Evolutionary conservation across 1,139 yeast species (phyloP).

Genomic region (Blastobotrys illinoisensis): DNA sequence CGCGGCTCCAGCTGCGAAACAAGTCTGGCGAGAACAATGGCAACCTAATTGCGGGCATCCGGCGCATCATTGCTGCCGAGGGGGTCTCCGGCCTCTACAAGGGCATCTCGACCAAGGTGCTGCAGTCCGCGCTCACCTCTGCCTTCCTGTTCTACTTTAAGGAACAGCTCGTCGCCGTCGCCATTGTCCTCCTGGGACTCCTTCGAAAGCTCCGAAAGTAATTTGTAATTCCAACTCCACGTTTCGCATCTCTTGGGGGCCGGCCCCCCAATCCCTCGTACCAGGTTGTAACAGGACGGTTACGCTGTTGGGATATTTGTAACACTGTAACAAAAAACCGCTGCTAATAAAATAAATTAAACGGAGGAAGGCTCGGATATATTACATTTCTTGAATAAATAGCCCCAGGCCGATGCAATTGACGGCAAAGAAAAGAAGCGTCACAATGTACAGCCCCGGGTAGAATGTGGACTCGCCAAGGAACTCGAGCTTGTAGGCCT

Average conservation of each 20-base stretch:
- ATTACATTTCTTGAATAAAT: slow-evolving; percentile 10
- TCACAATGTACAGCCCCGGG: slow-evolving; percentile 53
- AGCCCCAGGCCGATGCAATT: slow-evolving; percentile 59
- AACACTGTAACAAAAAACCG: no score
- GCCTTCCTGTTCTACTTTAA: slow-evolving; percentile 89
- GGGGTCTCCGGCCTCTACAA: slow-evolving; percentile 75
- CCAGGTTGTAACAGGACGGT: no score
- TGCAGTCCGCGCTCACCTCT: slow-evolving; percentile 81
- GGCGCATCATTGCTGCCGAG: slow-evolving; percentile 55
- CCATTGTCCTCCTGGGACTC: slow-evolving; percentile 27
- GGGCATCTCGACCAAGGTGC: slow-evolving; percentile 71
- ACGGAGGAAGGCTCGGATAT: no score
- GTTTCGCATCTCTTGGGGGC: not conserved
- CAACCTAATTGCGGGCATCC: slow-evolving; percentile 31
- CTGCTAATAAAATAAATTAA: no score
- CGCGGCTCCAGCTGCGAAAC: slow-evolving; percentile 75
- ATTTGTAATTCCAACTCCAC: not conserved
- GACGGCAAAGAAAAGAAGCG: slow-evolving; percentile 60
- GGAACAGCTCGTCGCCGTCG: slow-evolving; percentile 56
- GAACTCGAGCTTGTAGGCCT: slow-evolving; percentile 79
- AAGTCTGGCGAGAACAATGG: slow-evolving; percentile 28
- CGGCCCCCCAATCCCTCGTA: no score
- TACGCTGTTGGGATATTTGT: no score
- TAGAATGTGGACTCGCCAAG: slow-evolving; percentile 64
- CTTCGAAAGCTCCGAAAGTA: slow-evolving; percentile 18